Evolutionary conservation across 2,329 filamentous ascomycete genomes (phyloP).

Genomic region (Exophiala oligosperma): DNA sequence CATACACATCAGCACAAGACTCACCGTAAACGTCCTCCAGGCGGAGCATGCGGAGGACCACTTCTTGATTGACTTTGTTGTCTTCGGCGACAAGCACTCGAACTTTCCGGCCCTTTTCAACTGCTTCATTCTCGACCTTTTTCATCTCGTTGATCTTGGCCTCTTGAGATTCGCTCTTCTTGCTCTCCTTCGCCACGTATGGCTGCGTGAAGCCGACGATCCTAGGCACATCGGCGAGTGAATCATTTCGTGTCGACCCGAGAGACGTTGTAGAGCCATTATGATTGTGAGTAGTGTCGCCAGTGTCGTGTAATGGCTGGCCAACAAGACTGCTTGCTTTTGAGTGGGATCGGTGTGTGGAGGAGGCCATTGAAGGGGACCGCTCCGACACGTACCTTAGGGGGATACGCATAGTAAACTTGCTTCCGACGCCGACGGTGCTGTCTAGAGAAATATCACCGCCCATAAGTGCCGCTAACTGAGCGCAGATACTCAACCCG

Average conservation of each 20-base stretch:
- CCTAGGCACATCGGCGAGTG: slow-evolving; percentile 23
- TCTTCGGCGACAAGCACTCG: slow-evolving; percentile 85
- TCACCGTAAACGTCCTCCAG: slow-evolving; percentile 49
- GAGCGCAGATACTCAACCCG: slow-evolving; percentile 84
- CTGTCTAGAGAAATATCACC: slow-evolving; percentile 73
- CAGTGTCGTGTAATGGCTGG: slow-evolving; percentile 19
- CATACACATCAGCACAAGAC: slow-evolving; percentile 8
- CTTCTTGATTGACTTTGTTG: slow-evolving; percentile 65
- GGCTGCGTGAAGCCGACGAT: slow-evolving; percentile 32
- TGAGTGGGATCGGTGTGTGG: slow-evolving; percentile 22
- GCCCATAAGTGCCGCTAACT: slow-evolving; percentile 80
- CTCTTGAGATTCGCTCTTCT: slow-evolving; percentile 47
- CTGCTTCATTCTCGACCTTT: slow-evolving; percentile 62
- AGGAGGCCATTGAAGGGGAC: slow-evolving; percentile 43
- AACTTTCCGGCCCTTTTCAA: slow-evolving; percentile 59
- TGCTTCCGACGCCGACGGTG: slow-evolving; percentile 70
- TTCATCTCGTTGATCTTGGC: slow-evolving; percentile 67
- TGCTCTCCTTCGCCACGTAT: slow-evolving; percentile 36
- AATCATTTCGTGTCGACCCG: slow-evolving; percentile 11
- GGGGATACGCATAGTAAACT: slow-evolving; percentile 80
- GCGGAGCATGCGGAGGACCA: slow-evolving; percentile 62
- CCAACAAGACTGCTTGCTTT: slow-evolving; percentile 27
- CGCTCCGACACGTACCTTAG: slow-evolving; percentile 72
- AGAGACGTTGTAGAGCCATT: slow-evolving; percentile 19
- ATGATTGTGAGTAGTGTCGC: slow-evolving; percentile 8